These are phyloP conservation scores for Craterostigma plantagineum DNA, from an alignment of 257 asterid species.

Conservation along the genomic window DNA sequence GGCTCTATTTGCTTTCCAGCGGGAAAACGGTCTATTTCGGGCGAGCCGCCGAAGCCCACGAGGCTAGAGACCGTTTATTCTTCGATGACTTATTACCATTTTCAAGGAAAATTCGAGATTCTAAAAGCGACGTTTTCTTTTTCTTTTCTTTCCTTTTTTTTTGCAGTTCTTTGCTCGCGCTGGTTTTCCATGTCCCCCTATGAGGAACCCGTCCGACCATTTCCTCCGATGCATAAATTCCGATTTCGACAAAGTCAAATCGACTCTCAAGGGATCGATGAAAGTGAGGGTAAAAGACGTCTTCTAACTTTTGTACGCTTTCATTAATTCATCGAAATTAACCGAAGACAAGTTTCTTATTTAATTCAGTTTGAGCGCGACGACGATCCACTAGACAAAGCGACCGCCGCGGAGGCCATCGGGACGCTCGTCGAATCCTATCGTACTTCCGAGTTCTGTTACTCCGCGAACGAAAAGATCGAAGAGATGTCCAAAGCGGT, in stretches of 20 bases:
- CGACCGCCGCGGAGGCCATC: slow-evolving; percentile 75
- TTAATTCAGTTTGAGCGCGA: slow-evolving; percentile 46
- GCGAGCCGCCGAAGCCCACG: slow-evolving; percentile 69
- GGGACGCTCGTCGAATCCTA: slow-evolving; percentile 44
- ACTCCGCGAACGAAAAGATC: slow-evolving; percentile 50
- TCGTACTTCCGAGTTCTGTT: slow-evolving; percentile 41
- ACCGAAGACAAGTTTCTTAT: neutral
- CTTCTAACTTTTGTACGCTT: neutral
- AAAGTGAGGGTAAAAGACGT: slow-evolving; percentile 46
- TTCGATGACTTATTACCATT: neutral
- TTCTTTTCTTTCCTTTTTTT: neutral
- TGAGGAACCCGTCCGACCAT: slow-evolving; percentile 92
- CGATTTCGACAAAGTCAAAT: slow-evolving; percentile 95
- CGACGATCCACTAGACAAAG: slow-evolving; percentile 88
- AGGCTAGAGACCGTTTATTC: slow-evolving; percentile 26
- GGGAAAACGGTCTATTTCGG: slow-evolving; percentile 95
- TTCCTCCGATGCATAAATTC: slow-evolving; percentile 84
- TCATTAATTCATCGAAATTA: neutral
- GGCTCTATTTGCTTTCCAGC: slow-evolving; percentile 72
- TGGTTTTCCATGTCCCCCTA: slow-evolving; percentile 96
- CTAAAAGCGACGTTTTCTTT: neutral
- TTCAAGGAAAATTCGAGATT: neutral
- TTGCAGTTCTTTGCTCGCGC: slow-evolving; percentile 88
- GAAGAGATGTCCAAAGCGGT: slow-evolving; percentile 86
- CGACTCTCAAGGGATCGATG: slow-evolving; percentile 97